phyloP scores from a whole-genome alignment of 768 basidiomycete species.

The Ramaria sp. region DNA sequence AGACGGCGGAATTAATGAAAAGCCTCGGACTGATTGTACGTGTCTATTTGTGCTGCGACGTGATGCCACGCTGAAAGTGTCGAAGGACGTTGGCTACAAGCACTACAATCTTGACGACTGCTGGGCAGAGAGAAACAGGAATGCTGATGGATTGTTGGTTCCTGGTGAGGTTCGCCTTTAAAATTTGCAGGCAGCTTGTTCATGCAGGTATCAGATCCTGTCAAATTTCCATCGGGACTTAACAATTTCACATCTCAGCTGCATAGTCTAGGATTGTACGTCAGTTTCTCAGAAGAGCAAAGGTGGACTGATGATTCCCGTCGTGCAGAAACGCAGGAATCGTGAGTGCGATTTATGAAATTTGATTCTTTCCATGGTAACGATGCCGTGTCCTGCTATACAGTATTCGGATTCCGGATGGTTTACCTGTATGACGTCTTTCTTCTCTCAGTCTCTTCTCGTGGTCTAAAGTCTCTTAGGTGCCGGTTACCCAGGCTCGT shows the following conservation, averaged over 20 bases:
- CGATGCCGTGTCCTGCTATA: not conserved
- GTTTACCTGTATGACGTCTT: conserved; percentile 38
- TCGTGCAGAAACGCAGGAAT: conserved; percentile 46
- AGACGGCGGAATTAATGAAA: conserved; percentile 40
- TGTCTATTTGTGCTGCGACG: not conserved
- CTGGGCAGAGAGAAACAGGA: conserved; percentile 49
- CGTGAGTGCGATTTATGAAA: conserved; percentile 24
- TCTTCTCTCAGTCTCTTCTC: not conserved
- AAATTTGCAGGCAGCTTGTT: not conserved
- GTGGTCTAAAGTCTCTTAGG: not conserved
- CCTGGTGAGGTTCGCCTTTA: conserved; percentile 28
- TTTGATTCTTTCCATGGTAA: not conserved
- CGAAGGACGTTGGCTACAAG: conserved; percentile 46
- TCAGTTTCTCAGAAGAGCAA: conserved; percentile 3
- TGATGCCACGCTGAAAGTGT: not conserved
- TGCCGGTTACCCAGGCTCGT: conserved; percentile 53
- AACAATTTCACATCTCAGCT: conserved; percentile 43
- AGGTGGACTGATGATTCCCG: not conserved
- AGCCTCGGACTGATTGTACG: conserved; percentile 39
- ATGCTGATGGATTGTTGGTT: conserved; percentile 40
- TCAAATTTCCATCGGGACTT: conserved; percentile 50
- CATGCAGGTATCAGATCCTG: conserved; percentile 26
- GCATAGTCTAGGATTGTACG: conserved; percentile 47
- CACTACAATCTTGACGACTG: conserved; percentile 58
- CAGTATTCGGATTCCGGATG: conserved; percentile 58